These are phyloP conservation scores for Pseudocercospora fijiensis DNA, from an alignment of 2,329 filamentous ascomycete genomes.

Conservation along the genomic window DNA sequence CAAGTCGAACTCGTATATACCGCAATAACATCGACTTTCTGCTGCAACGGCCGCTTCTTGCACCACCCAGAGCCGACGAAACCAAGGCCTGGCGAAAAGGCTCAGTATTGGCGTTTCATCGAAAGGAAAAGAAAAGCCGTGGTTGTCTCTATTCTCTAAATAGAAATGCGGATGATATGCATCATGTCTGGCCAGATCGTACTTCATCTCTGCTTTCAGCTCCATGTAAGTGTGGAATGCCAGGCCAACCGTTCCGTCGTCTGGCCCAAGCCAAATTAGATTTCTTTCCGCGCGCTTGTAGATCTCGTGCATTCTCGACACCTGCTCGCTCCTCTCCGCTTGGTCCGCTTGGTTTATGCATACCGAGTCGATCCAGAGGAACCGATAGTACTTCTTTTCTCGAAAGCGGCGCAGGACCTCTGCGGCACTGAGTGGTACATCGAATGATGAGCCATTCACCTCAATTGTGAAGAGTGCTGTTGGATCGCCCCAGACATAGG, in stretches of 20 bases:
- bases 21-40: neutral
- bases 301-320: constrained; percentile 13
- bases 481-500: neutral
- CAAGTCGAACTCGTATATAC: neutral
- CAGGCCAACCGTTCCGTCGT: neutral
- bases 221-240: constrained; percentile 1
- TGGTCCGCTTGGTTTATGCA: constrained; percentile 17
- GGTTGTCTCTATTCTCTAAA: neutral
- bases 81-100: neutral
- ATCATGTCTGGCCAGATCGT: neutral
- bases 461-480: neutral
- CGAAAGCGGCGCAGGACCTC: neutral
- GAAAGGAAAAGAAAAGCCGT: constrained; percentile 3
- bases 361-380: constrained; percentile 11
- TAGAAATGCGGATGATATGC: constrained; percentile 4
- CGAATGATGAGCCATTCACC: neutral
- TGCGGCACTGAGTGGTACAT: neutral
- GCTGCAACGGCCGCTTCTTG: constrained; percentile 3
- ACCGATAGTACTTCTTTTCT: neutral
- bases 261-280: constrained; percentile 1
- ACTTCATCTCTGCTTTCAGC: constrained; percentile 2
- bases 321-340: constrained; percentile 12
- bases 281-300: constrained; percentile 8
- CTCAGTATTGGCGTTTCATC: neutral
- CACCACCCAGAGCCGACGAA: constrained; percentile 2